phyloP scores from a whole-genome alignment of 306 rosid genomes.

The Sesbania bispinosa region DNA sequence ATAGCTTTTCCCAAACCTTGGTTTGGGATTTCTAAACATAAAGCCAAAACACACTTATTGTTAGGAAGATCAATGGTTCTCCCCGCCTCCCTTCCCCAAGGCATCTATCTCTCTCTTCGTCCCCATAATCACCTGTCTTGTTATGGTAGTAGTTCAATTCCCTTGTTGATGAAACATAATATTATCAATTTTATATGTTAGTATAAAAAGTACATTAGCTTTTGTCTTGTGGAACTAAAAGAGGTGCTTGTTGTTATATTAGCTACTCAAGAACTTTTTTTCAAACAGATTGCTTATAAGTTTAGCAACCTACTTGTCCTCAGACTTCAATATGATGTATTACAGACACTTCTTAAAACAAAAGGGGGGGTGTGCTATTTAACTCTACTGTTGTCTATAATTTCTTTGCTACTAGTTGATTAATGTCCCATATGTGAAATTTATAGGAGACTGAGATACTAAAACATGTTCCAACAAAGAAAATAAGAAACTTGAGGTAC shows the following conservation, averaged over 20 bases:
- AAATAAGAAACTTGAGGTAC: slow-evolving; percentile 61
- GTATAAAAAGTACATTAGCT: neutral
- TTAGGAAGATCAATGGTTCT: neutral
- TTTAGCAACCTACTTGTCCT: neutral
- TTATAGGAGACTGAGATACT: slow-evolving; percentile 62
- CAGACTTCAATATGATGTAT: neutral
- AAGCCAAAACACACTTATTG: no score
- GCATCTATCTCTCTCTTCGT: neutral
- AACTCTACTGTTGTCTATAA: neutral
- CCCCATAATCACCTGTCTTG: neutral
- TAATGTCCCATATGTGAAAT: slow-evolving; percentile 24
- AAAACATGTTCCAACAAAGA: slow-evolving; percentile 46
- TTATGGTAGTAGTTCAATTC: neutral
- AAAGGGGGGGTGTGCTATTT: neutral
- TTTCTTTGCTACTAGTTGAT: slow-evolving; percentile 24
- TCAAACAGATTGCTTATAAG: neutral
- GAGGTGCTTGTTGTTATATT: neutral
- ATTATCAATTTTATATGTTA: neutral
- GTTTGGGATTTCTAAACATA: no score
- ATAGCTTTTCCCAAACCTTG: no score
- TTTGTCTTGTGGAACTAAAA: neutral
- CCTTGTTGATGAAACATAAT: neutral
- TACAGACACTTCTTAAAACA: neutral
- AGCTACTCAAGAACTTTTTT: neutral
- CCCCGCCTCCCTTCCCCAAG: neutral